Evolutionary conservation across 78 protist genomes (phyloP), one percentile per base, ranked within the genome.

Genomic region (Andalucia godoyi): DNA sequence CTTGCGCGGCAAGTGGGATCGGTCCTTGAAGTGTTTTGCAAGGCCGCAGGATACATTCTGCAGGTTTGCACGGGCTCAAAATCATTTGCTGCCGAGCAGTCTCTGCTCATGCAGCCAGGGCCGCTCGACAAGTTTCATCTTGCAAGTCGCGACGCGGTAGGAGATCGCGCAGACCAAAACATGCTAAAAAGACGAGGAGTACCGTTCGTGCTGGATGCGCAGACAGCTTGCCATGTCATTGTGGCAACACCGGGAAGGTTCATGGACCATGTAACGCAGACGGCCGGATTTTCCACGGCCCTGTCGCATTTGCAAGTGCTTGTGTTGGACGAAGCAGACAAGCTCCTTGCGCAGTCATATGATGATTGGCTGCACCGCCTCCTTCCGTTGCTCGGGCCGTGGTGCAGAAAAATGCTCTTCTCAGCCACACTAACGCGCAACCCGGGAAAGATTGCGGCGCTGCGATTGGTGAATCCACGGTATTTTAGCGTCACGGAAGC

Each of bases 271-370:
- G n/a, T n/a, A n/a, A n/a, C n/a, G n/a, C n/a, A n/a, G n/a, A n/a
- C n/a, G n/a, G n/a, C n/a, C n/a, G n/a, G n/a, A n/a, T n/a, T n/a
- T n/a, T n/a, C n/a, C n/a, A n/a, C n/a, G n/a, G n/a, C 66, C 23
- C 46, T 69, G 37, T 30, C 17, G 30, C 72, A 71, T 39, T 50
- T 73, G 40, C 42, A 47, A 0, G 72, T n/a, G 27, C 57, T 80
- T 6, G 86, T 80, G 12, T 32, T 81, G 7, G 87, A 81, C 37
- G 87, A 81, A 62, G 87, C 87, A 0, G 87, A 81, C 49, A 61
- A 81, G 33, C 64, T 81, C 36, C 61, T 81, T 25, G 7, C 12
- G 25, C 87, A 81, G 51, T 57, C 67, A 27, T 78, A 66, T 46
- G 66, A 73, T 5, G 29, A 29, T 13, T 72, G 84, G 77, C 27